Base-by-base conservation (phyloP, 805 yeast species). In the Candida caryicola region DNA sequence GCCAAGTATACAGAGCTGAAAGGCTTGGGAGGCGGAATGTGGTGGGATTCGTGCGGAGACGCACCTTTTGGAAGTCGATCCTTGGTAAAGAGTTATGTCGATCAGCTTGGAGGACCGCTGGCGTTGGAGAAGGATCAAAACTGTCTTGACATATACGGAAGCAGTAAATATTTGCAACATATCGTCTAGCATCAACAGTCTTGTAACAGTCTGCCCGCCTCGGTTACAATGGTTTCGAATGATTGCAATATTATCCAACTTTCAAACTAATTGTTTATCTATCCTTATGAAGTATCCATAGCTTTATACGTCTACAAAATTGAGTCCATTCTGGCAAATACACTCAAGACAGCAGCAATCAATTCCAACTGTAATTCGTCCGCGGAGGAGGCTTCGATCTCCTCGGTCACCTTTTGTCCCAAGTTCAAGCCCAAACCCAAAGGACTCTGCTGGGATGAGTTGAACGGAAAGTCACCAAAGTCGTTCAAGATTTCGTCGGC, bases 11-110 rank as follows among this genome's bases (percentile, higher is more conserved):
- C 83, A 5, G 49, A 46, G 28, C 48, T 59, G 15, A 57, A 64
- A 5, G 52, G 65, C 0, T 62, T 89, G 7, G 95, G 82, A 0
- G 98, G 99, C 0, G 95, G 85, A 0, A 81, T 93, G 78, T 90
- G 86, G 82, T 91, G 98, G 98, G 97, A 91, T 51, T 82, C 95
- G 0, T 73, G 82, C 40, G 96, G 95, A 2, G 95, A 88, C 52
- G 51, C 60, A 2, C 23, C 27, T 2, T 49, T 64, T 32, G 48
- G 51, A 2, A 37, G 51, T 1, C 50, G 66, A 25, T 74, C 81
- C 0, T 54, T 79, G 18, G 49, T 80, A 7, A 42, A 55, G n/a
- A 62, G 60, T 3, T 81, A 77, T 60, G 72, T 74, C 17, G 56
- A 62, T 33, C 66, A 64, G 34, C 34, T 71, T 4, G 69, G 57